Conservation (phyloP, 2,329 filamentous ascomycete species). For the Trichophyton verrucosum region DNA sequence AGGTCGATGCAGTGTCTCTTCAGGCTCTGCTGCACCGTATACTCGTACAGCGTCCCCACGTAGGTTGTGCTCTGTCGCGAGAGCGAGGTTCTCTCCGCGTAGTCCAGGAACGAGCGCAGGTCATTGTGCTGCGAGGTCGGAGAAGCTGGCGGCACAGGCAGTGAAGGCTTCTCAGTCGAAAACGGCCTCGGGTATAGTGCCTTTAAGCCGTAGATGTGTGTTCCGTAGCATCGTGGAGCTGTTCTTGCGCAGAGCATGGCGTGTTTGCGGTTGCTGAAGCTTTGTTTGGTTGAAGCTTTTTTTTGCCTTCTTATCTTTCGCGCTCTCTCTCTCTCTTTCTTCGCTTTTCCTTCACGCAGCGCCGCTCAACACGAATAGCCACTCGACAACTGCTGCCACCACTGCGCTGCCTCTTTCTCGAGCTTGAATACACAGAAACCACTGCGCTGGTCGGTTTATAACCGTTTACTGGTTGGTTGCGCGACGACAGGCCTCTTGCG, state of each 20-base stretch:
- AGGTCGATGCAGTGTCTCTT: conserved; percentile 30
- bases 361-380: neutral
- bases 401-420: neutral
- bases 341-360: neutral
- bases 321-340: neutral
- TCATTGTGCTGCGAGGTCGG: conserved; percentile 26
- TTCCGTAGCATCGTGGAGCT: neutral
- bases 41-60: conserved; percentile 37
- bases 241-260: neutral
- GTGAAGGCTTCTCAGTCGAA: neutral
- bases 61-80: conserved; percentile 29
- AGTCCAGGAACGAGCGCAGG: conserved; percentile 29
- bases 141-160: conserved; percentile 23
- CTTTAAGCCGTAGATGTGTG: neutral
- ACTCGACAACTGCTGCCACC: neutral
- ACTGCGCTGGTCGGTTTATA: neutral
- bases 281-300: neutral
- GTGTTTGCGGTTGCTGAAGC: neutral
- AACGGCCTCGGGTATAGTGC: neutral
- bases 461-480: neutral
- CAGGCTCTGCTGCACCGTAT: conserved; percentile 30
- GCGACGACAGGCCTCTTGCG: neutral
- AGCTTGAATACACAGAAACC: neutral
- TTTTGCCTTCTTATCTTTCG: neutral
- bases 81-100: conserved; percentile 29